A percentile compares a stretch with the other conserved stretches of the same genome.
Conservation (phyloP, 352 stramenopile species). For the Phytophthora pinifolia region DNA sequence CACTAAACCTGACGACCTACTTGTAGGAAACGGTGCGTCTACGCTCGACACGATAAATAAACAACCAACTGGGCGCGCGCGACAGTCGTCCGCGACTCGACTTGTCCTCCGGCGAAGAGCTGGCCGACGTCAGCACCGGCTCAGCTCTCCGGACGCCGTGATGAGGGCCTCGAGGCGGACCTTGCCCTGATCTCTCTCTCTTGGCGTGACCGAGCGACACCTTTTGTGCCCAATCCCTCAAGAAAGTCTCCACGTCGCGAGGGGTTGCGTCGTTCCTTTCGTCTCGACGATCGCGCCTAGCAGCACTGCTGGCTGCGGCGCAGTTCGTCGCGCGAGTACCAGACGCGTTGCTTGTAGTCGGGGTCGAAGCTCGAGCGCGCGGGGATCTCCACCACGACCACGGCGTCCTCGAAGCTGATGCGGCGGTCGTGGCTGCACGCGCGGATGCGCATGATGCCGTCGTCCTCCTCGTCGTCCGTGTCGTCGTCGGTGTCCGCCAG, state of each 20-base stretch:
- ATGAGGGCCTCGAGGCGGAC: neutral
- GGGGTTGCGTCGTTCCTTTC: conserved; percentile 13
- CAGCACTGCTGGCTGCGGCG: conserved; percentile 46
- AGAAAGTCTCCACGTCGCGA: conserved; percentile 2
- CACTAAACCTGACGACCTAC: conserved; percentile 21
- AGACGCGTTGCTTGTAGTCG: conserved; percentile 76
- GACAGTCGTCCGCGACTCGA: neutral
- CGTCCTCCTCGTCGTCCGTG: conserved; percentile 65
- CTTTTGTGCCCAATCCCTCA: neutral
- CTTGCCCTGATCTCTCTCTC: conserved; percentile 9
- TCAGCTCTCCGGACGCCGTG: too few species aligned
- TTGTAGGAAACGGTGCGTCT: conserved; percentile 10
- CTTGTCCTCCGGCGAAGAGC: neutral
- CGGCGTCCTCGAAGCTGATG: conserved; percentile 78
- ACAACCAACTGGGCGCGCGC: conserved; percentile 26
- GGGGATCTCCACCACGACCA: conserved; percentile 75
- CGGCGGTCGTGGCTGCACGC: conserved; percentile 70
- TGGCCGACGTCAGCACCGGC: too few species aligned
- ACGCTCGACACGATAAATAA: conserved; percentile 46
- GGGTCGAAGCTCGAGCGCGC: conserved; percentile 69
- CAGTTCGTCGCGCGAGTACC: conserved; percentile 76
- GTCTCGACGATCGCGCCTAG: conserved; percentile 11
- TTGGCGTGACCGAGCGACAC: conserved; percentile 17
- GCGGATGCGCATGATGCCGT: conserved; percentile 49
- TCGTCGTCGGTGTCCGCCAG: conserved; percentile 63